Percentiles rank a stretch among this genome's conserved stretches.
phyloP scores from a whole-genome alignment of 371 early-diverging fungal species.

The Mucor lusitanicus region DNA sequence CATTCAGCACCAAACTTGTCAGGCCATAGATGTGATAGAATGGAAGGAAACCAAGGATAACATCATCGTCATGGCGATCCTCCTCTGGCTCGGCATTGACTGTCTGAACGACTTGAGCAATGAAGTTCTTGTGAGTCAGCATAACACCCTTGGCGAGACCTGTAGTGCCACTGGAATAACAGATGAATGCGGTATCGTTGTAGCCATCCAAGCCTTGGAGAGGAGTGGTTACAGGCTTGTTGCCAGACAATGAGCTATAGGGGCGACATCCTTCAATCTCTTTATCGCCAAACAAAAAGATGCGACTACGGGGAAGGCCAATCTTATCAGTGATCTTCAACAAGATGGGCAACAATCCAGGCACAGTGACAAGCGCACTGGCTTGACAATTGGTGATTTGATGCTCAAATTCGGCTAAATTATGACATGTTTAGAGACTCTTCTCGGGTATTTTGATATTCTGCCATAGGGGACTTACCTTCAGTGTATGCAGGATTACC shows the following conservation, averaged over 20 bases:
- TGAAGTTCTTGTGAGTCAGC: constrained; percentile 35
- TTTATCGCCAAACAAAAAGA: constrained; percentile 24
- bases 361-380: constrained; percentile 21
- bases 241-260: constrained; percentile 4
- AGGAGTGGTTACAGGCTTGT: constrained; percentile 17
- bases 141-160: constrained; percentile 64
- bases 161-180: constrained; percentile 90
- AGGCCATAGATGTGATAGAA: constrained; percentile 87
- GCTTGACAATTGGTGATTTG: constrained; percentile 22
- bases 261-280: constrained; percentile 7
- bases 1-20: constrained; percentile 30
- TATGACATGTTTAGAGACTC: neutral
- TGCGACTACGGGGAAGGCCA: constrained; percentile 11
- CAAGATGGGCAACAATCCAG: constrained; percentile 20
- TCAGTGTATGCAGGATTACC: constrained; percentile 49
- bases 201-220: constrained; percentile 19
- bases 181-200: constrained; percentile 73
- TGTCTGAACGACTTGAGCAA: constrained; percentile 30
- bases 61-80: constrained; percentile 25
- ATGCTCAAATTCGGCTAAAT: constrained; percentile 23
- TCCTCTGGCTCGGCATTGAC: constrained; percentile 19
- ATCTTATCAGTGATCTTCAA: constrained; percentile 6
- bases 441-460: neutral
- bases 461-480: constrained; percentile 22
- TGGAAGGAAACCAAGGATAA: constrained; percentile 73